phyloP scores from a whole-genome alignment of 306 rosid genomes.

The Senna tora region DNA sequence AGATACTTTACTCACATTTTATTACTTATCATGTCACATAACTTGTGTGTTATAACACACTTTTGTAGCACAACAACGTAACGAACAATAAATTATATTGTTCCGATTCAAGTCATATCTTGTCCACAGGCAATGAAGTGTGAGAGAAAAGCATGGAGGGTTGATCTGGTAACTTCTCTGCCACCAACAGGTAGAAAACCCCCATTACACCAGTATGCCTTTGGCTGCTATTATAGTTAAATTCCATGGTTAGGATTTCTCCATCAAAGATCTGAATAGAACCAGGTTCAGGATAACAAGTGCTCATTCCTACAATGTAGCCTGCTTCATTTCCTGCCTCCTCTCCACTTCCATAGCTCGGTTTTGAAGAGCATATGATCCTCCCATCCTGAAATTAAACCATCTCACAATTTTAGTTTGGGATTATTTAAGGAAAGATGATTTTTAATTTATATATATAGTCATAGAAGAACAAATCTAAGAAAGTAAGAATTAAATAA shows the following conservation, averaged over 20 bases:
- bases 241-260: background rate
- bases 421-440: no score
- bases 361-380: background rate
- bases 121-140: no score
- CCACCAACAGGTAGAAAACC: slow-evolving; percentile 13
- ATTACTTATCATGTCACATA: no score
- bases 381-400: background rate
- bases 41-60: no score
- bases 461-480: no score
- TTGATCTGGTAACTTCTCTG: background rate
- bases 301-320: background rate
- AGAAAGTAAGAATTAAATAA: no score
- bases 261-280: slow-evolving; percentile 9
- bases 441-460: no score
- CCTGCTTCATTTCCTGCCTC: slow-evolving; percentile 23
- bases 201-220: background rate
- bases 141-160: background rate
- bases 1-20: no score
- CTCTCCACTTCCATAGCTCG: background rate
- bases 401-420: background rate
- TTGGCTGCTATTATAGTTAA: background rate
- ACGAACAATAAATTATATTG: no score
- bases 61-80: no score
- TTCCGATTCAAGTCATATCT: no score
- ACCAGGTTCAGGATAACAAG: slow-evolving; percentile 21